Base-by-base conservation (phyloP, 768 basidiomycete species). In the Porphyrellus cyaneotinctus region DNA sequence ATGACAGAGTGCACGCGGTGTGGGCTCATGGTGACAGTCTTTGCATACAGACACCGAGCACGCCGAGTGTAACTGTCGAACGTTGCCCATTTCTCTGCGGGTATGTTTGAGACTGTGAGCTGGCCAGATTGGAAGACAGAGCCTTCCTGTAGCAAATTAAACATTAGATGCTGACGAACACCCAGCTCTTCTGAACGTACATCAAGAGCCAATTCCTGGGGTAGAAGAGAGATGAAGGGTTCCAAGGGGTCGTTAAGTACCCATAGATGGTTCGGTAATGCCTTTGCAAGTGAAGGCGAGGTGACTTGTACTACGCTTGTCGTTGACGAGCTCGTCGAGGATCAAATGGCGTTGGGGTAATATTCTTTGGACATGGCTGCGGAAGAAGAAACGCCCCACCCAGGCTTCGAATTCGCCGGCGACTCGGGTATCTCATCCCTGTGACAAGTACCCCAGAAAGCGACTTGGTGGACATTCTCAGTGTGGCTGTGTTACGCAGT, bases 401-500 rank as follows among this genome's bases (percentile, higher is more conserved):
- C n/a, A n/a, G n/a, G n/a, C n/a, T n/a, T n/a, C n/a, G n/a, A n/a
- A n/a, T n/a, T n/a, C n/a, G n/a, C n/a, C n/a, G n/a, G n/a, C n/a
- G n/a, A n/a, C n/a, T n/a, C n/a, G n/a, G n/a, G n/a, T n/a, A n/a
- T n/a, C n/a, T n/a, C n/a, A n/a, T n/a, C n/a, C n/a, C n/a, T n/a
- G n/a, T n/a, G n/a, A n/a, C n/a, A n/a, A n/a, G n/a, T n/a, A n/a
- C n/a, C n/a, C n/a, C n/a, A n/a, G n/a, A n/a, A n/a, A n/a, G n/a
- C n/a, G n/a, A n/a, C n/a, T n/a, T n/a, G n/a, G n/a, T n/a, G n/a
- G n/a, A n/a, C n/a, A n/a, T n/a, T n/a, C n/a, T n/a, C n/a, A n/a
- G n/a, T n/a, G 64, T 68, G 66, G 66, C 66, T 65, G 61, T 70
- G 68, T 32, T 46, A 43, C 49, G 45, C 43, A 47, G 63, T 68